These are phyloP conservation scores for Colletotrichum sp. DNA, from an alignment of 2,329 filamentous ascomycete genomes.

Conservation along the genomic window DNA sequence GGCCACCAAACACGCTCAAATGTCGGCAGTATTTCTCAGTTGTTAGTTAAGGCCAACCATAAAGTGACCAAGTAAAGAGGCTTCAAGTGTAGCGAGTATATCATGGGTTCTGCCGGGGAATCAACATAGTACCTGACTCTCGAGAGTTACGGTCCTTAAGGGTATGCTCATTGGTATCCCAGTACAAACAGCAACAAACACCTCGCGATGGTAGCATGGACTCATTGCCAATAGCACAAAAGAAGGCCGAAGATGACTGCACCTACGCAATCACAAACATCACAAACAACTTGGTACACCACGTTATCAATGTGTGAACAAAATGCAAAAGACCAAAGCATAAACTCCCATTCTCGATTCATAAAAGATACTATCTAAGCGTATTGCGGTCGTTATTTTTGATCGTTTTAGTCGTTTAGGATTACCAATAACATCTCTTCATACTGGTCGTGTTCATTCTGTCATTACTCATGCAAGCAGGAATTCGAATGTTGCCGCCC, in stretches of 20 bases:
- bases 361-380: neutral
- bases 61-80: neutral
- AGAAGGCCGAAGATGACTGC: neutral
- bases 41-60: neutral
- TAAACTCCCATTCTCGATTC: neutral
- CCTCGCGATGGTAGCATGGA: neutral
- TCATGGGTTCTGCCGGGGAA: neutral
- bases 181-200: neutral
- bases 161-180: no score
- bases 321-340: neutral
- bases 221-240: neutral
- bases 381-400: neutral
- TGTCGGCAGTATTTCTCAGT: neutral
- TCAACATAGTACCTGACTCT: neutral
- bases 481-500: neutral
- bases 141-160: no score
- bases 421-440: neutral
- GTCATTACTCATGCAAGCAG: neutral
- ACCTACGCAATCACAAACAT: neutral
- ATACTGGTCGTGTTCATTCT: neutral
- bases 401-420: neutral
- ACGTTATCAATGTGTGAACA: neutral
- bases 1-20: neutral
- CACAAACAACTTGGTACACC: neutral
- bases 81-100: neutral